Evolutionary conservation across 768 basidiomycete genomes (phyloP).

Genomic region (Paxillus rubicundulus): DNA sequence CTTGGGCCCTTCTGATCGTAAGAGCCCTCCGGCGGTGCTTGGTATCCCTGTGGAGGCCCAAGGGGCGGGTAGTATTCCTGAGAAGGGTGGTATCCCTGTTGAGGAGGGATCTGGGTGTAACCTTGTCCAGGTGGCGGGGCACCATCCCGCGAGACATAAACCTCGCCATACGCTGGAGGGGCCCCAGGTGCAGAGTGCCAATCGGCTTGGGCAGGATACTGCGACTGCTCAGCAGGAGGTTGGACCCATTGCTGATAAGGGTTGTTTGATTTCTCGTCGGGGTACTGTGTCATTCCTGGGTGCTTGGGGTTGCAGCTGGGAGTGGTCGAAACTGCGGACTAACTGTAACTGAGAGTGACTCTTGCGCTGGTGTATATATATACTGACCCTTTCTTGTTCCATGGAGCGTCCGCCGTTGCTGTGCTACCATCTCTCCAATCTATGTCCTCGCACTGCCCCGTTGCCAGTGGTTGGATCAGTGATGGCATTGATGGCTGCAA

Average conservation of each 20-base stretch:
- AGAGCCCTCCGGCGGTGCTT: slow-evolving; percentile 3
- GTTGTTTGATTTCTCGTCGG: slow-evolving; percentile 24
- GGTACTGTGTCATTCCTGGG: slow-evolving; percentile 18
- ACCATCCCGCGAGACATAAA: slow-evolving; percentile 10
- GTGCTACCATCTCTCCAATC: background rate
- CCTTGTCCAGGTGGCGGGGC: background rate
- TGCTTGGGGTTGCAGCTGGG: too few relatives aligned
- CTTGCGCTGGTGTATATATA: background rate
- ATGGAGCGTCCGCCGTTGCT: too few relatives aligned
- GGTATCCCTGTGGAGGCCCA: background rate
- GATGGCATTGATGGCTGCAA: too few relatives aligned
- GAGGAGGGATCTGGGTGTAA: background rate
- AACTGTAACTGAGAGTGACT: too few relatives aligned
- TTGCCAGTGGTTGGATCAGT: background rate
- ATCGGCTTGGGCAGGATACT: slow-evolving; percentile 2
- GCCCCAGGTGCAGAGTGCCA: slow-evolving; percentile 2
- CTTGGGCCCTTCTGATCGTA: slow-evolving; percentile 8
- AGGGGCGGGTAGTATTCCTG: slow-evolving; percentile 2
- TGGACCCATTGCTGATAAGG: slow-evolving; percentile 13
- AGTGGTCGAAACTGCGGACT: background rate
- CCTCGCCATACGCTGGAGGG: slow-evolving; percentile 9
- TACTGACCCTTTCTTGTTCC: background rate
- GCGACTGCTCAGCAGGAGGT: slow-evolving; percentile 4
- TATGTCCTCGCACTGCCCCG: background rate
- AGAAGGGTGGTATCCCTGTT: slow-evolving; percentile 12